These are phyloP conservation scores for Rhodotorula sp. DNA, from an alignment of 1,284 basidiomycete genomes.

Conservation along the genomic window DNA sequence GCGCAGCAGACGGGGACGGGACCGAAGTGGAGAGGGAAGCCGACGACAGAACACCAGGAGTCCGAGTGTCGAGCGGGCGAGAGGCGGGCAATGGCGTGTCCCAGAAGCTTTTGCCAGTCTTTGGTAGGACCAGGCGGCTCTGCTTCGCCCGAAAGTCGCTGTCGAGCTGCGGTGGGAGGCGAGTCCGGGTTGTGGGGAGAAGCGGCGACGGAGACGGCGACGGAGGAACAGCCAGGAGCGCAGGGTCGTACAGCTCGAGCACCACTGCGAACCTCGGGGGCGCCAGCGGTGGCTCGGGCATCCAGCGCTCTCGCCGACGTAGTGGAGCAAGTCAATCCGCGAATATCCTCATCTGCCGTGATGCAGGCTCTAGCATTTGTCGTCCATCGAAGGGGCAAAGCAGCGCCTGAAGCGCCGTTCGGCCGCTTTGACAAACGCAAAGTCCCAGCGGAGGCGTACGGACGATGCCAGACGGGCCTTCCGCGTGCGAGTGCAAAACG, in stretches of 20 bases:
- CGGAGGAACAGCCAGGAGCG: neutral
- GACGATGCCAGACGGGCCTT: too few relatives aligned
- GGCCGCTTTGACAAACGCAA: too few relatives aligned
- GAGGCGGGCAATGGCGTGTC: constrained; percentile 14
- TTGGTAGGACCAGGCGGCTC: constrained; percentile 24
- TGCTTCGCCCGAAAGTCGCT: constrained; percentile 9
- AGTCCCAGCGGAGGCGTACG: too few relatives aligned
- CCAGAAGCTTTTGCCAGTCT: constrained; percentile 20
- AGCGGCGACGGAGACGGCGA: constrained; percentile 21
- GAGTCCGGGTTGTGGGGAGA: constrained; percentile 37
- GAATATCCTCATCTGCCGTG: neutral
- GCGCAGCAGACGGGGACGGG: constrained; percentile 6
- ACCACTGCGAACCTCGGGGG: constrained; percentile 9
- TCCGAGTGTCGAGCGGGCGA: constrained; percentile 24
- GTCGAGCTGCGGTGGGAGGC: constrained; percentile 41
- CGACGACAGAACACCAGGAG: constrained; percentile 14
- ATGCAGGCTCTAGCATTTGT: too few relatives aligned
- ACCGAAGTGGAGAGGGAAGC: neutral
- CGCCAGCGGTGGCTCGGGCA: neutral
- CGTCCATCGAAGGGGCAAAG: too few relatives aligned
- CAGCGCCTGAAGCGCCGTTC: too few relatives aligned
- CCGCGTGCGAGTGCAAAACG: too few relatives aligned
- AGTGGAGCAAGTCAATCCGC: neutral
- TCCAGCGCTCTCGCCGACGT: neutral
- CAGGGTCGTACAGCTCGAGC: constrained; percentile 32